Base-by-base conservation (phyloP, 495 filamentous ascomycete species). In the Penicillium pancosmium region DNA sequence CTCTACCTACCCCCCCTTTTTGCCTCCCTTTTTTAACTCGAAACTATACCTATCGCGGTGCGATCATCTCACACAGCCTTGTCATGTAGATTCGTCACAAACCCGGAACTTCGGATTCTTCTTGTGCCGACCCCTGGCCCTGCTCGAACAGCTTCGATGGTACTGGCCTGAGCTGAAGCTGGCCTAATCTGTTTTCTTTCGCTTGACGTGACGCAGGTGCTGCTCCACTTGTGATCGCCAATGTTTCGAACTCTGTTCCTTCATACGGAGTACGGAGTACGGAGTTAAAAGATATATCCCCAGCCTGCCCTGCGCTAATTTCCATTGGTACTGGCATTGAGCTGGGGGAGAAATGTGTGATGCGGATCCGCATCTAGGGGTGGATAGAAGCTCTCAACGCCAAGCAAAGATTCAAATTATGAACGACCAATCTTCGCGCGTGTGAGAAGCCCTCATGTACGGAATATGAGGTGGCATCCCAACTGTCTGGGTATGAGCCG, bases 11-110 rank as follows among this genome's bases (percentile, higher is more conserved):
- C 46, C 46, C 46, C 46, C 7, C 31, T 48, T 48, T 48, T 23
- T 2, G n/a, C 19, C 19, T 48, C 46, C 21, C 46, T 15, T 15
- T 25, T 25, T 27, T 48, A 48, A 48, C 21, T 48, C 46, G 46
- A 48, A 23, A 15, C 18, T 23, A 48, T 23, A 9, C 46, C 46
- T 48, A 48, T 48, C 41, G 16, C 41, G 41, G 41, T 44, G 46
- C 13, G 21, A 48, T 48, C 46, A 9, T 12, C 46, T 13, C 10
- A 48, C 46, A 48, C 46, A 25, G 19, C 46, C 46, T 48, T n/a
- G 41, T 38, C 11, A n/a, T 31, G 15, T n/a, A 40, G 36, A 40
- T 40, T 40, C 36, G 36, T 40, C 36, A 40, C 12, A 40, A 40
- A 40, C 15, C 15, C 36, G 36, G 36, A n/a, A 40, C 15, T 40